A percentile compares a stretch with the other conserved stretches of the same genome.
These are phyloP conservation scores for Mollisia scopiformis DNA, from an alignment of 2,329 filamentous ascomycete genomes.

Conservation along the genomic window DNA sequence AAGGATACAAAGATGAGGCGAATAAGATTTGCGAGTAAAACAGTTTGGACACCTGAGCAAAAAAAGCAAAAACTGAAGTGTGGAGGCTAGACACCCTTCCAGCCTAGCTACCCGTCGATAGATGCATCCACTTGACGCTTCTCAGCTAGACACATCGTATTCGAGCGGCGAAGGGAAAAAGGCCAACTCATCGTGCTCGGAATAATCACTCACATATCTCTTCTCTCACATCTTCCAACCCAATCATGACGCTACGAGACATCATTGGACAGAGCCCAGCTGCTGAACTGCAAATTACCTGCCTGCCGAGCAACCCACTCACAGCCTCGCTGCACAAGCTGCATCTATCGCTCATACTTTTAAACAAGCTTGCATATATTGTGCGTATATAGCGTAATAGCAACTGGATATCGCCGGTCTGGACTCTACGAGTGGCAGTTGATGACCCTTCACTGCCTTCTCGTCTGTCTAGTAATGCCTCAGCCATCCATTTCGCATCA, in stretches of 20 bases:
- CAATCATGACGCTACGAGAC: background rate
- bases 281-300: too few relatives aligned
- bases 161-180: background rate
- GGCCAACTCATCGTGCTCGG: slow-evolving; percentile 6
- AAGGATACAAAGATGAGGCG: slow-evolving; percentile 9
- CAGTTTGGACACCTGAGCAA: slow-evolving; percentile 4
- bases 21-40: slow-evolving; percentile 10
- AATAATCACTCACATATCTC: background rate
- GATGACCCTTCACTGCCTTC: too few relatives aligned
- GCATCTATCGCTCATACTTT: slow-evolving; percentile 24
- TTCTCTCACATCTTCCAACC: background rate
- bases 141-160: background rate
- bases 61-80: background rate
- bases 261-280: background rate
- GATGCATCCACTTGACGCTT: background rate
- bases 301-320: slow-evolving; percentile 1
- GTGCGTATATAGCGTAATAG: background rate
- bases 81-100: slow-evolving; percentile 1
- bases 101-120: slow-evolving; percentile 6
- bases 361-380: slow-evolving; percentile 25
- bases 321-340: slow-evolving; percentile 35
- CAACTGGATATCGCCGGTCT: slow-evolving; percentile 14
- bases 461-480: background rate
- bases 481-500: slow-evolving; percentile 1
- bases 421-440: slow-evolving; percentile 2